These are phyloP conservation scores for Kwoniella sp. DNA, from an alignment of 768 basidiomycete species.

Conservation along the genomic window DNA sequence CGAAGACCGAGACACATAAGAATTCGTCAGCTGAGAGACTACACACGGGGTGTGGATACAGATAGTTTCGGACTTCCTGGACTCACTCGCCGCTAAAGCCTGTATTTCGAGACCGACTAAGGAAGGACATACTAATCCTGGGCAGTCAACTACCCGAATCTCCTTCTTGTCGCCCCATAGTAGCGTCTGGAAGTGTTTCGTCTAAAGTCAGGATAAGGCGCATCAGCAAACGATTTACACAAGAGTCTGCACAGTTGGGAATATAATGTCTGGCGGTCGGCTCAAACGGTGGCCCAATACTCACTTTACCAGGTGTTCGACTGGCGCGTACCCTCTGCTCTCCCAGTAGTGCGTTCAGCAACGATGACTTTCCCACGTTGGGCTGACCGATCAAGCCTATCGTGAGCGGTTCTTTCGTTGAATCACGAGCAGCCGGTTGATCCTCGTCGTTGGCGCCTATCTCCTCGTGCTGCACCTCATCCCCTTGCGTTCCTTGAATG, in stretches of 20 bases:
- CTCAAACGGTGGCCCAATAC: too few species aligned
- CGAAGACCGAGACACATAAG: slow-evolving; percentile 57
- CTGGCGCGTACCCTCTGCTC: slow-evolving; percentile 78
- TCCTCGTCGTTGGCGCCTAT: slow-evolving; percentile 36
- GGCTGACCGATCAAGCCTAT: slow-evolving; percentile 91
- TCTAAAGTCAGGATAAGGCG: too few species aligned
- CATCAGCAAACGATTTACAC: too few species aligned
- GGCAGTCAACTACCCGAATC: slow-evolving; percentile 92
- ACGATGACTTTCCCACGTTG: slow-evolving; percentile 97
- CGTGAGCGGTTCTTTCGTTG: slow-evolving; percentile 61
- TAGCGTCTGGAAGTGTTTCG: slow-evolving; percentile 98
- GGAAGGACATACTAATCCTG: slow-evolving; percentile 88
- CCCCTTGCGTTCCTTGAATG: background rate
- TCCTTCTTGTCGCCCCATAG: slow-evolving; percentile 71
- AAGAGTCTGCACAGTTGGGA: too few species aligned
- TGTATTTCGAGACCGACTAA: slow-evolving; percentile 48
- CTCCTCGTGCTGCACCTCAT: slow-evolving; percentile 18
- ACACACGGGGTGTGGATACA: background rate
- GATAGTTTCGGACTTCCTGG: background rate
- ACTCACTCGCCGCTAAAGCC: slow-evolving; percentile 53
- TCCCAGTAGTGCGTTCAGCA: slow-evolving; percentile 93
- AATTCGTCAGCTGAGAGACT: background rate
- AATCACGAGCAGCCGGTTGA: slow-evolving; percentile 39
- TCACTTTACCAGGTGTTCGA: slow-evolving; percentile 54
- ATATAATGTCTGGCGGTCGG: too few species aligned